phyloP scores from a whole-genome alignment of 1,284 basidiomycete species.

The Pascua sp. region DNA sequence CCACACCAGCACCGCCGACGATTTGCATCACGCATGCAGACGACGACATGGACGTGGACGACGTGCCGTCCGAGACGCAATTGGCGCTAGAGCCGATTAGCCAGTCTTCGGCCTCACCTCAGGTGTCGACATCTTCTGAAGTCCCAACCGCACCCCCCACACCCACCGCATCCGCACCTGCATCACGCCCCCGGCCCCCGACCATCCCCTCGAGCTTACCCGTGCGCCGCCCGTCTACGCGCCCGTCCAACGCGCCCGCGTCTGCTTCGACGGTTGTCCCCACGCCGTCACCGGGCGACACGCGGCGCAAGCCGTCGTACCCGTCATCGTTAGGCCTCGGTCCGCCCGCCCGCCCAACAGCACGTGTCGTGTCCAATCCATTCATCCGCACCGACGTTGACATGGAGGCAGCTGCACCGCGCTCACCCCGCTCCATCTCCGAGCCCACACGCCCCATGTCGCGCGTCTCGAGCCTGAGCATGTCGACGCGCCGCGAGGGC shows the following conservation, averaged over 20 bases:
- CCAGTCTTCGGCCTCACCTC: not conserved
- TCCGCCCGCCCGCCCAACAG: conserved; percentile 29
- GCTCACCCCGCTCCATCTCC: conserved; percentile 1
- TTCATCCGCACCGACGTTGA: conserved; percentile 18
- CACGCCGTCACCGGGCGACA: not conserved
- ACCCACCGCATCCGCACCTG: no score
- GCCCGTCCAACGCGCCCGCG: not conserved
- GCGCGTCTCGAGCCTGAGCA: conserved; percentile 8
- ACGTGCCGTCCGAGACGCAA: not conserved
- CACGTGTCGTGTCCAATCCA: conserved; percentile 42
- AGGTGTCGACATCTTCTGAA: no score
- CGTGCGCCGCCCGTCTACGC: conserved; percentile 5
- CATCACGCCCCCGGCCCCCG: not conserved
- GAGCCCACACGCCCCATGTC: not conserved
- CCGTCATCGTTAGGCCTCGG: conserved; percentile 41
- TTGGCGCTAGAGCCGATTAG: not conserved
- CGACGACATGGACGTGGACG: not conserved
- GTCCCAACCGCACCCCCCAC: not conserved
- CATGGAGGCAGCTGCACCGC: conserved; percentile 1
- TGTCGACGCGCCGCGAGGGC: conserved; percentile 31
- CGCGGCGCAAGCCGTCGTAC: conserved; percentile 35
- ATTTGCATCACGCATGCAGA: conserved; percentile 2
- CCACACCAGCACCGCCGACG: not conserved
- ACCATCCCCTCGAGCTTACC: conserved; percentile 3
- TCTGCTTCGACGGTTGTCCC: not conserved